A percentile compares a stretch with the other conserved stretches of the same genome.
Evolutionary conservation across 176 grass and related monocot species (phyloP).

Genomic region (Canna indica): DNA sequence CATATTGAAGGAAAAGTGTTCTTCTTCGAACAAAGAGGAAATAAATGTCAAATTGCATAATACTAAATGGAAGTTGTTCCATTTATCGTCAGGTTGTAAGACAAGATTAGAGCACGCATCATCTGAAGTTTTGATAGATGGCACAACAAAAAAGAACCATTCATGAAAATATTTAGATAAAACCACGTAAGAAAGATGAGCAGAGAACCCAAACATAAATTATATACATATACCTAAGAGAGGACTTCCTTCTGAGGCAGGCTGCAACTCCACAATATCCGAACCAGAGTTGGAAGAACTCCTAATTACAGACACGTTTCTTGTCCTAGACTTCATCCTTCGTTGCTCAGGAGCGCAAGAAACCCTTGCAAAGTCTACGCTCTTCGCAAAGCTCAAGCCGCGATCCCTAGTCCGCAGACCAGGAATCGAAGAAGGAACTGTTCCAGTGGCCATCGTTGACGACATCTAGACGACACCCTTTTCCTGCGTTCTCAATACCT

Average conservation of each 20-base stretch:
- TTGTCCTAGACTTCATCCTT: conserved; percentile 28
- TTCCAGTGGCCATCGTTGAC: conserved; percentile 42
- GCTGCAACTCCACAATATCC: conserved; percentile 76
- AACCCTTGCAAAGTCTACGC: conserved; percentile 77
- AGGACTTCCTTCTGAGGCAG: conserved; percentile 93
- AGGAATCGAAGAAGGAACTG: conserved; percentile 51
- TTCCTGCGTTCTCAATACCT: neutral
- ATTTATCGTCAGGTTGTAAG: neutral
- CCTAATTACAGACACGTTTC: conserved; percentile 35
- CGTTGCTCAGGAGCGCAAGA: conserved; percentile 18
- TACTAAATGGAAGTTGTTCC: neutral
- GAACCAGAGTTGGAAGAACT: conserved; percentile 62
- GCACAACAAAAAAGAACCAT: neutral
- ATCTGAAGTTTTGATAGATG: neutral
- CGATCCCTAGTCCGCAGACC: conserved; percentile 45
- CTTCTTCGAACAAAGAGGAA: neutral
- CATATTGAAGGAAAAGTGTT: neutral
- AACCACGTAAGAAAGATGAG: neutral
- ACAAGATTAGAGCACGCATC: neutral
- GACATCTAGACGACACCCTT: neutral
- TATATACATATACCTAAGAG: conserved; percentile 53
- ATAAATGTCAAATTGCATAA: too few species aligned
- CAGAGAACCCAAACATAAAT: conserved; percentile 4
- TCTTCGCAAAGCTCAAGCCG: conserved; percentile 51
- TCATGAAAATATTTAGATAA: neutral